Base-by-base conservation (phyloP, 139 green algal species). In the Haematococcus lacustris region DNA sequence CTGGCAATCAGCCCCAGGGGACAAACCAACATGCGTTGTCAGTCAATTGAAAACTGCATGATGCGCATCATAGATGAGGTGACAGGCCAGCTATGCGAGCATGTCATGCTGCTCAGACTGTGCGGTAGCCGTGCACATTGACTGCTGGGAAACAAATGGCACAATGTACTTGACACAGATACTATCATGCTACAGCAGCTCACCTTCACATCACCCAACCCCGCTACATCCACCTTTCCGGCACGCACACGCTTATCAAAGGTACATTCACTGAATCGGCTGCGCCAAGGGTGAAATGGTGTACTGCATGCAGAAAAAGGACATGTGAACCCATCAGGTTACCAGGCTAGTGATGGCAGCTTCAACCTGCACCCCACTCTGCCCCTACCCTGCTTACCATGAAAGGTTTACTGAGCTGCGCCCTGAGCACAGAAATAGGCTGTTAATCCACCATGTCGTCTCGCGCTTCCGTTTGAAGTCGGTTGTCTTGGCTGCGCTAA, bases 191-290 rank as follows among this genome's bases (percentile, higher is more conserved):
- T 64, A 33, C 63, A 30, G 9, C 7, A 6, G 4, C 63, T 39
- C 38, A 78, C 59, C 51, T 83, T 83, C 3, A 79, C 70, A 50
- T 83, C 78, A 2, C 78, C 78, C 1, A 83, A 59, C 13, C 78
- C 78, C 2, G 41, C 73, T 17, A 40, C 71, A 40, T 83, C 78
- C n/a, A 73, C 47, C 47, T 73, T 78, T 57, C 78, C 78, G 32
- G 40, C 65, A 0, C 78, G 73, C 2, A 83, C 74, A n/a, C 66
- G 35, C 0, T 40, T 35, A 51, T 76, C 78, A 39, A 80, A 71
- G 33, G 78, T 71, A 62, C 78, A 83, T 50, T 83, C 78, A 3
- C 71, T 30, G 23, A 64, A 26, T 32, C 59, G 59, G 70, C 78
- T 77, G 1, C 47, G 23, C 78, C 78, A 83, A 3, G 78, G 78